phyloP scores from a whole-genome alignment of 495 filamentous ascomycete species.

The Aspergillus olivimuriae region DNA sequence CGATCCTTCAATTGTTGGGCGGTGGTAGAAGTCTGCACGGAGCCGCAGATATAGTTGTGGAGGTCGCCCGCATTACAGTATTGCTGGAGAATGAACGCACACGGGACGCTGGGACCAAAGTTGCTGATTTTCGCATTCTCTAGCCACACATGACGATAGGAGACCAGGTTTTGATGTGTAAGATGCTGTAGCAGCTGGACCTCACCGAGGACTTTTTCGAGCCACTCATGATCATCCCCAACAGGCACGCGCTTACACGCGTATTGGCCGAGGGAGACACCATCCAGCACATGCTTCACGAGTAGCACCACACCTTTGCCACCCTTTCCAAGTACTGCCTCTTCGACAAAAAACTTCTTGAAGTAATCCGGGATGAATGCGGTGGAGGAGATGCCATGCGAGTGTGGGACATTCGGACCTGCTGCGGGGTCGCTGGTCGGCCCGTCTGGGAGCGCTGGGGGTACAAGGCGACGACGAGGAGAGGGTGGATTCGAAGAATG shows the following conservation, averaged over 20 bases:
- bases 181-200: slow-evolving; percentile 88
- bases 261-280: slow-evolving; percentile 80
- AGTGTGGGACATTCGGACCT: slow-evolving; percentile 44
- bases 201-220: slow-evolving; percentile 89
- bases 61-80: slow-evolving; percentile 96
- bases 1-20: slow-evolving; percentile 83
- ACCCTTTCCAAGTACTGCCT: slow-evolving; percentile 77
- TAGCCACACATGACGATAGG: slow-evolving; percentile 94
- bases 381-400: slow-evolving; percentile 68
- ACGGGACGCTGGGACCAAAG: slow-evolving; percentile 89
- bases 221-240: slow-evolving; percentile 89
- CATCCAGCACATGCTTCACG: slow-evolving; percentile 84
- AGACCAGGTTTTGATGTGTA: slow-evolving; percentile 92
- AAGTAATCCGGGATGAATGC: slow-evolving; percentile 93
- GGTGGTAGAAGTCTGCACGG: slow-evolving; percentile 52
- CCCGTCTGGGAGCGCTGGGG: slow-evolving; percentile 35
- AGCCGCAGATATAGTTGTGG: slow-evolving; percentile 72
- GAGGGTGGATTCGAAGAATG: slow-evolving; percentile 44
- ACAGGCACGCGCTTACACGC: slow-evolving; percentile 97
- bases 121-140: slow-evolving; percentile 76
- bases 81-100: slow-evolving; percentile 94
- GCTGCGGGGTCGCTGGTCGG: slow-evolving; percentile 34
- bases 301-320: slow-evolving; percentile 92
- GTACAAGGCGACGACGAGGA: slow-evolving; percentile 46
- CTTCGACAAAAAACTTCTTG: slow-evolving; percentile 81